Evolutionary conservation across 495 filamentous ascomycete genomes (phyloP), one percentile per base, ranked within the genome.

Genomic region (Xylaria nigripes): DNA sequence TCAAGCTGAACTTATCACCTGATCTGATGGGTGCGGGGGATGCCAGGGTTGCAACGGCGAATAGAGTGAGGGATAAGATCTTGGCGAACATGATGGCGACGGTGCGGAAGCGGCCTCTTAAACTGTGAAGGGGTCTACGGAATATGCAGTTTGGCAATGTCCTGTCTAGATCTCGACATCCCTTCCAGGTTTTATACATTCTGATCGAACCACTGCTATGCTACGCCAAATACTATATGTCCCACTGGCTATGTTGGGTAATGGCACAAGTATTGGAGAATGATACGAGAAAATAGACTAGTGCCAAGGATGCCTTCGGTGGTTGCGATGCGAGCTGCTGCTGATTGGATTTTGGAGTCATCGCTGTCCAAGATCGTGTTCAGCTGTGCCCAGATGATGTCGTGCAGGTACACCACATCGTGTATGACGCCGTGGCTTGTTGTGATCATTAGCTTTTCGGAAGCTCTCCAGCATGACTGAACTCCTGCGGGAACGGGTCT

Each of bases 1-100:
- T 64, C 44, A 80, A 50, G 49, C 68, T 65, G 56, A 80, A 80
- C 42, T 30, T 4, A 16, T 53, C 56, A 0, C 57, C 60, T 0
- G 53, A 9, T 5, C 59, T 48, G 30, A 57, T 60, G n/a, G 60
- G 57, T 15, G 53, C 27, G 27, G 27, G 27, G 10, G 32, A 5
- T 13, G 32, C 32, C 13, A 13, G 6, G 32, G 10, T 12, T 2
- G 5, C 32, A 12, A 36, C 32, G 6, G 32, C 32, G 32, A 36
- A 13, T 12, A 36, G 32, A 9, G 13, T 12, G 32, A 36, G 32
- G 2, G 32, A 36, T 36, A 36, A 36, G 13, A 15, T 2, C 2
- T 13, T 36, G 32, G 13, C 2, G 32, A 36, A 12, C 32, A 36
- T 36, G 8, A 12, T 36, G 32, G 32, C 5, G 5, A 12, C 2